A percentile compares a stretch with the other conserved stretches of the same genome.
Conservation (phyloP, 176 grass and related monocot species). For the Tillandsia fasciculata region DNA sequence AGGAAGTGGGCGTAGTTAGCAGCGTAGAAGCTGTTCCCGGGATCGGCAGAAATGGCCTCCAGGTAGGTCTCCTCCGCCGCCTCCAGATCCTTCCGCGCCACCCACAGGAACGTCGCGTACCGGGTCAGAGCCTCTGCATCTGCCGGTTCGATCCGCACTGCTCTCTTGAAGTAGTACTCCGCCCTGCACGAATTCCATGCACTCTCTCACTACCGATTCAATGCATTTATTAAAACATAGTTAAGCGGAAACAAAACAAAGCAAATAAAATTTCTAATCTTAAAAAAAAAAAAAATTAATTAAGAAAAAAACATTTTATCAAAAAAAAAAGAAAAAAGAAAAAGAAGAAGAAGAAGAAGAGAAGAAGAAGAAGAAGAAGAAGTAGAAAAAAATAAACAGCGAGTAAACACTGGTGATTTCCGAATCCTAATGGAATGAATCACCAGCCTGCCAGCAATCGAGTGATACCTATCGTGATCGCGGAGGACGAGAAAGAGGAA, state of each 20-base stretch:
- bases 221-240: neutral
- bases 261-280: neutral
- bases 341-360: too few species aligned
- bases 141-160: constrained; percentile 39
- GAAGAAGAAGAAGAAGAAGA: too few species aligned
- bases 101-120: constrained; percentile 84
- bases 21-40: constrained; percentile 50
- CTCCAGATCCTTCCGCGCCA: constrained; percentile 56
- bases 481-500: constrained; percentile 66
- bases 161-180: constrained; percentile 64
- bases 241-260: neutral
- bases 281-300: neutral
- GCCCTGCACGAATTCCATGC: constrained; percentile 36
- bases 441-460: too few species aligned
- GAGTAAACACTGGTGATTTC: too few species aligned
- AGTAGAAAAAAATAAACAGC: too few species aligned
- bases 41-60: constrained; percentile 59
- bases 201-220: neutral
- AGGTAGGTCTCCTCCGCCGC: constrained; percentile 70
- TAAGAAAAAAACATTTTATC: neutral
- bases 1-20: constrained; percentile 87
- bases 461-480: constrained; percentile 54
- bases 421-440: too few species aligned
- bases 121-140: constrained; percentile 64
- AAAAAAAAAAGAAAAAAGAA: too few species aligned